Evolutionary conservation across 1,284 basidiomycete genomes (phyloP), one percentile per base, ranked within the genome.

Genomic region (Salmacisia buchloeana): DNA sequence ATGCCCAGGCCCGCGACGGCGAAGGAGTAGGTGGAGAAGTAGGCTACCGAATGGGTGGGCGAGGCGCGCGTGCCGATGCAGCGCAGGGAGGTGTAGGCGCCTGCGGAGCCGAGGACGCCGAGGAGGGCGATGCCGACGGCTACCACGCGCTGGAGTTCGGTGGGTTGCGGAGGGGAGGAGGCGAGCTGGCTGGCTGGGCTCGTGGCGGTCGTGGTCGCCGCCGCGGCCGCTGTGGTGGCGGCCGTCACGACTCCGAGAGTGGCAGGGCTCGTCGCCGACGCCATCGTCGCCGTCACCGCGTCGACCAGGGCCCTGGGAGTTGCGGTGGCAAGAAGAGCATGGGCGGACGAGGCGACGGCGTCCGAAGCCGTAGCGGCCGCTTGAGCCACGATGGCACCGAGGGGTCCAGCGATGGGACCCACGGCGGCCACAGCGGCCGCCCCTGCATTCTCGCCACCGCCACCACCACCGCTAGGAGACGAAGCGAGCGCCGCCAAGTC

Each of bases 51-150:
- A 74, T 92, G 89, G 61, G 91, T 80, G 0, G 89, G 83, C 70
- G 89, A 87, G 3, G 89, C 89, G 0, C 86, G 84, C 66, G 84
- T 86, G 1, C 89, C 89, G 33, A 91, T 88, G 6, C 85, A 85
- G 3, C 88, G 84, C 38, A 91, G 85, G 0, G 85, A 82, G 0
- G 85, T 86, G 73, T 87, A 88, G 33, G 87, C 85, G 9, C 83
- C 84, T 3, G 87, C 86, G 0, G 84, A 81, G 21, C 87, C 87
- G 2, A 86, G 62, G 0, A 89, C 86, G 23, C 87, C 87, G 5
- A 86, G 36, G 34, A 88, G 70, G 1, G 85, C 83, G 3, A 85
- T 85, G 85, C 83, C 83, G 39, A 86, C 84, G 15, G 85, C 85
- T 12, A 83, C 69, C 49, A 86, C 71, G 59, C 85, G 80, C 62